Conservation (phyloP, 495 filamentous ascomycete genomes). For the Apiosordaria backusii region DNA sequence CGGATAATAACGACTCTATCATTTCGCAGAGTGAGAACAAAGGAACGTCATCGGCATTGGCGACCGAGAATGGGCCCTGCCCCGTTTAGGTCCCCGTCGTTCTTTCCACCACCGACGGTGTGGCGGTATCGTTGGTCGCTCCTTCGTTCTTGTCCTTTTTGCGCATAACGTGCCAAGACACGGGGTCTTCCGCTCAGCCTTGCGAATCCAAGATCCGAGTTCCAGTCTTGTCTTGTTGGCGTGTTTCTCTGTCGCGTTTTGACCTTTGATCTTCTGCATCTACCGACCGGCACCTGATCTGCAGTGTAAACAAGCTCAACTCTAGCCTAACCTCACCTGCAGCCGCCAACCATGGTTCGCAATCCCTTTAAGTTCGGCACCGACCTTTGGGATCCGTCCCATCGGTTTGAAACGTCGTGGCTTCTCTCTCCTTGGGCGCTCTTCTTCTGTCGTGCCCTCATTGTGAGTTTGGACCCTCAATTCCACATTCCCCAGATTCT, state of each 20-base stretch:
- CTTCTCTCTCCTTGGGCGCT: slow-evolving; percentile 62
- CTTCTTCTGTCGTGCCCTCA: slow-evolving; percentile 53
- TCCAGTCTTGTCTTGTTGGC: not conserved
- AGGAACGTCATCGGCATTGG: not conserved
- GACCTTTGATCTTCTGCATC: not conserved
- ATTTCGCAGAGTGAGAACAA: not conserved
- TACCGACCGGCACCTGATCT: not conserved
- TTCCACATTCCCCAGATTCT: not conserved
- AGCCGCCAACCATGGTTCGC: slow-evolving; percentile 12
- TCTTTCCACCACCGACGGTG: too few species aligned
- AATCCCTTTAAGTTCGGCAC: slow-evolving; percentile 39
- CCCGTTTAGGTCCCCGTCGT: too few species aligned
- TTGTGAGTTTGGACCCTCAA: slow-evolving; percentile 40
- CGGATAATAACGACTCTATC: too few species aligned
- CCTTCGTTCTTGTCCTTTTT: not conserved
- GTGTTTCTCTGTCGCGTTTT: not conserved
- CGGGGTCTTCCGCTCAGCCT: not conserved
- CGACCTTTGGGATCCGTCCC: slow-evolving; percentile 52
- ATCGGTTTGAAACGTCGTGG: slow-evolving; percentile 75
- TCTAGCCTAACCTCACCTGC: not conserved
- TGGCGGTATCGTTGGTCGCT: not conserved
- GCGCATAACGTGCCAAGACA: not conserved
- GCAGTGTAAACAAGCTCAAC: not conserved
- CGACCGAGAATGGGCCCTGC: not conserved
- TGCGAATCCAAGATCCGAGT: not conserved